Base-by-base conservation (phyloP, 441 rosid species). In the Arabidopsis hybrid region DNA sequence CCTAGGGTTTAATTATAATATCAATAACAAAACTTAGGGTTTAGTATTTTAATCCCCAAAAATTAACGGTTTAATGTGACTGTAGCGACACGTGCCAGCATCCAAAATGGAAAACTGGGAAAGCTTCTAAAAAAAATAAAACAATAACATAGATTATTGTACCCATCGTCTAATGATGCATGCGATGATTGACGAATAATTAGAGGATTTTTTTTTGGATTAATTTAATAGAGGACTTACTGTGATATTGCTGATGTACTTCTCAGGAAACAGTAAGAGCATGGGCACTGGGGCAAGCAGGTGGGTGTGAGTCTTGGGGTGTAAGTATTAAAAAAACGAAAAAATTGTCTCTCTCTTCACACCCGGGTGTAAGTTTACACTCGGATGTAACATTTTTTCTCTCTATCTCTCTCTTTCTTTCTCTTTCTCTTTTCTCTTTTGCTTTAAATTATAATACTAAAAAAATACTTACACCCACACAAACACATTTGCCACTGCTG, bases 31-130 rank as follows among this genome's bases (percentile, higher is more conserved):
- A 63, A 38, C 56, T 42, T 77, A 65, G 80, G 76, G 64, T 35
- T 64, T 59, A 42, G 16, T 65, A 77, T 18, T 50, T 70, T 64
- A 70, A 59, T 21, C 64, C 49, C 58, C 65, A 12, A 34, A 65
- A 18, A 43, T 50, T 52, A 60, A 59, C 59, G 72, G 45, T 59
- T 77, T 65, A 34, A 42, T 16, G 62, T 52, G 36, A 12, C 51
- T 42, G 56, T 40, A 76, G n/a, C 43, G 51, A 65, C 72, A 59
- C 72, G 77, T 71, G 69, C 72, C 80, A 35, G 68, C 63, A 71
- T 36, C 34, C 3, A 42, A 21, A 35, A 69, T 65, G 76, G 51
- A 52, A 76, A 65, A 1, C 40, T 66, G 57, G 61, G 71, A 71
- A 59, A 51, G 29, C 26, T 21, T 21, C 26, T 21, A 21, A 21